These are phyloP conservation scores for Phragmites australis DNA, from an alignment of 176 grass and related monocot species.

Conservation along the genomic window DNA sequence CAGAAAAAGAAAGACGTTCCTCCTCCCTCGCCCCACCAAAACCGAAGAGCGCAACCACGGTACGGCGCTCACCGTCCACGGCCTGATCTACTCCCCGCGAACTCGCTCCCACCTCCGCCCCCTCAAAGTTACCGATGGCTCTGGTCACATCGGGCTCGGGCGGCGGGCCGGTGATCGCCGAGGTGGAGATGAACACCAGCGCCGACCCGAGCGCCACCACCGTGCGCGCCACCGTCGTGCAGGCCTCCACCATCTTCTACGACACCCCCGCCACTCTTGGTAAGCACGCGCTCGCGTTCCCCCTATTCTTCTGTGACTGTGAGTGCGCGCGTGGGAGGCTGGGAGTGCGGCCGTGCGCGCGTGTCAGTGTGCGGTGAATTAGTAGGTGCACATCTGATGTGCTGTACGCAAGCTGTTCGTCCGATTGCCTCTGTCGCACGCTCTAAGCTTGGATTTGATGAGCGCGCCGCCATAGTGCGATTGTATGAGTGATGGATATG, in stretches of 20 bases:
- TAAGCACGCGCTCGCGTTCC: neutral
- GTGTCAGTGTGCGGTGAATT: neutral
- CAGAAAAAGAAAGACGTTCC: neutral
- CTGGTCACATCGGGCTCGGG: constrained; percentile 47
- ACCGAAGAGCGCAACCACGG: neutral
- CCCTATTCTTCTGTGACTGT: neutral
- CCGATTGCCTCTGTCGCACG: neutral
- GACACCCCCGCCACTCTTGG: constrained; percentile 84
- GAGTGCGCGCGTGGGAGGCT: neutral
- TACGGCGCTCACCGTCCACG: constrained; percentile 23
- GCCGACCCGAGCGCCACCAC: constrained; percentile 51
- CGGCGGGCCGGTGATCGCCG: constrained; percentile 56
- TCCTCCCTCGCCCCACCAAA: neutral
- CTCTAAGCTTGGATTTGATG: neutral
- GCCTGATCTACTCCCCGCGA: constrained; percentile 25
- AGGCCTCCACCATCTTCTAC: constrained; percentile 90
- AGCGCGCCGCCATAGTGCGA: neutral
- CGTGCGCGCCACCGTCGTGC: constrained; percentile 87
- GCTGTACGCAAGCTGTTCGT: constrained; percentile 11
- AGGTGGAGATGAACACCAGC: constrained; percentile 81
- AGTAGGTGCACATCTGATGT: neutral
- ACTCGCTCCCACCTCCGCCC: constrained; percentile 41
- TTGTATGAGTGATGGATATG: neutral
- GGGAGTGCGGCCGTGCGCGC: no score
- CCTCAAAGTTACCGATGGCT: constrained; percentile 58